Percentiles rank a stretch among this genome's conserved stretches.
Conservation (phyloP, 768 basidiomycete species). For the Termitomyces sp. region DNA sequence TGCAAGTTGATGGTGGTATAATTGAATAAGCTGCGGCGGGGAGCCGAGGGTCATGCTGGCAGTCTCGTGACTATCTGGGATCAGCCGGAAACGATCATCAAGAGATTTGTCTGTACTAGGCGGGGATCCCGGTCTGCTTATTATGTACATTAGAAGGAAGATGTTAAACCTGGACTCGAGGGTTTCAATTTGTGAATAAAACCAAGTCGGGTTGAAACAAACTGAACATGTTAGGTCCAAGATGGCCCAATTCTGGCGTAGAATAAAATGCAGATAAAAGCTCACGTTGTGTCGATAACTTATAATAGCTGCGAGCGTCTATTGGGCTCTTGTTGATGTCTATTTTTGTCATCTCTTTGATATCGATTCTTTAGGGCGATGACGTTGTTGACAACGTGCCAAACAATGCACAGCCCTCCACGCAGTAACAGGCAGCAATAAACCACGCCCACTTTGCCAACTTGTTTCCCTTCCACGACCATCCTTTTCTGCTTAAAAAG, state of each 20-base stretch:
- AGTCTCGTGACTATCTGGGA: neutral
- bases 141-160: too few species aligned
- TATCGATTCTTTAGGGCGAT: neutral
- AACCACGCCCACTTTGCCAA: neutral
- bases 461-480: conserved; percentile 9
- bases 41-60: neutral
- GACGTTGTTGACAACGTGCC: neutral
- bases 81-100: neutral
- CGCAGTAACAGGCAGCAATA: conserved; percentile 2
- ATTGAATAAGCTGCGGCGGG: conserved; percentile 1
- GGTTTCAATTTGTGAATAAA: too few species aligned
- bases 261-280: neutral
- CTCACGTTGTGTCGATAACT: neutral
- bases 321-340: too few species aligned
- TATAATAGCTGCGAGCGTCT: neutral
- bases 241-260: too few species aligned
- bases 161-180: too few species aligned
- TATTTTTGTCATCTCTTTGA: too few species aligned
- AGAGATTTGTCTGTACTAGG: too few species aligned
- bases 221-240: neutral
- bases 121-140: too few species aligned
- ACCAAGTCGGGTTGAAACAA: neutral
- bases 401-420: conserved; percentile 12
- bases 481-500: conserved; percentile 2
- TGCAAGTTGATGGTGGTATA: conserved; percentile 27